phyloP scores from a whole-genome alignment of 73 alveolate species.

The Paramecium caudatum region DNA sequence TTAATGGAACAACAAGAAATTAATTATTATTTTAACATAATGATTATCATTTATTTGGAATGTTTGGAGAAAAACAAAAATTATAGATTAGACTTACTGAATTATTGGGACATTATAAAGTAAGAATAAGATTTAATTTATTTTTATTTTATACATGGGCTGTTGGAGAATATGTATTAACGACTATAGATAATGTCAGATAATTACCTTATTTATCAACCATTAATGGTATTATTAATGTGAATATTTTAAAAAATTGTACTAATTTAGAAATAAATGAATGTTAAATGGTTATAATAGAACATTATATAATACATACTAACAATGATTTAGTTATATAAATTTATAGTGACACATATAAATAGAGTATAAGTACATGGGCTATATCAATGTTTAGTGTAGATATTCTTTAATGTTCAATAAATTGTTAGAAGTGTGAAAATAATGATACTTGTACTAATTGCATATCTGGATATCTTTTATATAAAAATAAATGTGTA shows the following conservation, averaged over 20 bases:
- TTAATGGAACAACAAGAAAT: background rate
- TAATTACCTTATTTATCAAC: background rate
- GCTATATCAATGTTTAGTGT: background rate
- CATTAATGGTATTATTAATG: background rate
- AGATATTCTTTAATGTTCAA: slow-evolving; percentile 3
- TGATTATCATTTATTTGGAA: slow-evolving; percentile 14
- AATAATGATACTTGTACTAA: background rate
- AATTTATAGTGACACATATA: background rate
- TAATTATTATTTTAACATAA: slow-evolving; percentile 2
- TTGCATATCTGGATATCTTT: background rate
- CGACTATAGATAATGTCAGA: background rate
- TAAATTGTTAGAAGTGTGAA: background rate
- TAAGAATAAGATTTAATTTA: slow-evolving; percentile 31
- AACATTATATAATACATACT: background rate
- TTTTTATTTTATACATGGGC: slow-evolving; percentile 39
- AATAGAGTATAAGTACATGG: slow-evolving; percentile 21
- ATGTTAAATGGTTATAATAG: slow-evolving; percentile 4
- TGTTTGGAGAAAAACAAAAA: background rate
- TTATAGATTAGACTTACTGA: background rate
- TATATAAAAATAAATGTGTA: background rate
- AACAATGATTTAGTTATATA: background rate
- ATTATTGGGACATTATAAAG: background rate
- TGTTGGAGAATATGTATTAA: background rate
- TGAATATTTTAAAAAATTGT: background rate
- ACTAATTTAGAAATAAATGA: background rate